phyloP scores from a whole-genome alignment of 441 rosid genomes.

The Bocquillonia castaneifolia region DNA sequence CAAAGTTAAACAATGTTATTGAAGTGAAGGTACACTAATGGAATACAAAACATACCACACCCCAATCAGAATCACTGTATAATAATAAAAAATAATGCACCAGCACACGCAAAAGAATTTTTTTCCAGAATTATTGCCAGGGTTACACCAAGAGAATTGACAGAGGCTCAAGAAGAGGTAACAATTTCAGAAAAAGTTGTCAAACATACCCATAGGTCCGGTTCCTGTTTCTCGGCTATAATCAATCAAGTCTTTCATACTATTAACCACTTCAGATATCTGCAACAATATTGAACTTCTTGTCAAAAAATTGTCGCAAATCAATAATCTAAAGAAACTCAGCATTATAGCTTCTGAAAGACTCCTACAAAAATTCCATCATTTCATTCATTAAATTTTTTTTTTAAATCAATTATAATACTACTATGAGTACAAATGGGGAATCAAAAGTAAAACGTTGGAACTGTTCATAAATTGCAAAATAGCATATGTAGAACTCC shows the following conservation, averaged over 20 bases:
- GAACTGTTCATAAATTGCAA: background rate
- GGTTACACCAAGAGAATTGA: background rate
- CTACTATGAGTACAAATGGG: background rate
- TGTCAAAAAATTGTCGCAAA: background rate
- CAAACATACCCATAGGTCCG: slow-evolving; percentile 90
- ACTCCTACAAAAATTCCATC: background rate
- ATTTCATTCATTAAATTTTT: background rate
- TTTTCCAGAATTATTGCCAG: background rate
- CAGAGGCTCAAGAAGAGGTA: background rate
- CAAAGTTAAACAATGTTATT: background rate
- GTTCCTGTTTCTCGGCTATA: slow-evolving; percentile 79
- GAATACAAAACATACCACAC: background rate
- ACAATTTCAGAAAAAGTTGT: background rate
- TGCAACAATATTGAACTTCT: slow-evolving; percentile 31
- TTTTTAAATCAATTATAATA: background rate
- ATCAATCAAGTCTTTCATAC: slow-evolving; percentile 99
- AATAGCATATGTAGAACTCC: background rate
- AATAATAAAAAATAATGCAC: background rate
- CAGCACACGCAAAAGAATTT: background rate
- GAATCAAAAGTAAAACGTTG: background rate
- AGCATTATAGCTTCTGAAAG: background rate
- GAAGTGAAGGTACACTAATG: background rate
- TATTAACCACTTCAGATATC: slow-evolving; percentile 98
- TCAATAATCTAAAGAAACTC: background rate
- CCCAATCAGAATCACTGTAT: background rate